Conservation (phyloP, 2,329 filamentous ascomycete species). For the Aspergillus aculeatinus region DNA sequence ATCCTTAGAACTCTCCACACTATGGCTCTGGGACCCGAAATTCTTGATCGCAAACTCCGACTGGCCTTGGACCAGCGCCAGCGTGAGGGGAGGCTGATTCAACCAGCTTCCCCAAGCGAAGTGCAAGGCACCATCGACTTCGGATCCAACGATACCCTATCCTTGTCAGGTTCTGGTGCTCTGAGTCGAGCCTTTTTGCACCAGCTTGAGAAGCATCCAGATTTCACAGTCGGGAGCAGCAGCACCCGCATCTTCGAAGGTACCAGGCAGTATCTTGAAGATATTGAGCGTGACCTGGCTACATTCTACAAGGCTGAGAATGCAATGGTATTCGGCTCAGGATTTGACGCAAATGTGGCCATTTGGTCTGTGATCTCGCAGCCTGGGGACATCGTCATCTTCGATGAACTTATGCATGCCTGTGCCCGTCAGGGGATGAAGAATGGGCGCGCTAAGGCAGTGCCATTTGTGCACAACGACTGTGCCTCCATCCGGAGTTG, state of each 20-base stretch:
- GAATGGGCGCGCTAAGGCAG: conserved; percentile 50
- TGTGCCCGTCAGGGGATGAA: conserved; percentile 70
- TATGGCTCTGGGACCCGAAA: conserved; percentile 7
- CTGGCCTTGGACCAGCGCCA: conserved; percentile 8
- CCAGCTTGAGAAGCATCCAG: conserved; percentile 14
- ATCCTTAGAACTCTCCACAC: background rate
- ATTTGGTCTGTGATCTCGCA: conserved; percentile 55
- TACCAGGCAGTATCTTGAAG: conserved; percentile 13
- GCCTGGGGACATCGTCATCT: conserved; percentile 56
- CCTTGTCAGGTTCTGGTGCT: conserved; percentile 12
- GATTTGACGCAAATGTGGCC: conserved; percentile 58
- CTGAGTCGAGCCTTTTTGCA: conserved; percentile 11
- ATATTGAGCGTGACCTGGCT: conserved; percentile 52
- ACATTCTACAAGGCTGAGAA: conserved; percentile 52
- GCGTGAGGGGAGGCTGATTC: conserved; percentile 9
- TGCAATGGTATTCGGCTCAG: conserved; percentile 56
- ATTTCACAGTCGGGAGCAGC: conserved; percentile 15
- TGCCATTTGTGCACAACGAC: conserved; percentile 20
- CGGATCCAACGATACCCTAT: conserved; percentile 19
- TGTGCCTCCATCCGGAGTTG: background rate
- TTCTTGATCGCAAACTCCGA: conserved; percentile 9
- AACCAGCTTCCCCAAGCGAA: conserved; percentile 6
- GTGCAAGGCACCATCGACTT: conserved; percentile 14
- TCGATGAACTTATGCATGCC: conserved; percentile 67
- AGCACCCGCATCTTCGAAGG: conserved; percentile 15